Base-by-base conservation (phyloP, 768 basidiomycete species). In the Phlebiopsis flavidoalba region DNA sequence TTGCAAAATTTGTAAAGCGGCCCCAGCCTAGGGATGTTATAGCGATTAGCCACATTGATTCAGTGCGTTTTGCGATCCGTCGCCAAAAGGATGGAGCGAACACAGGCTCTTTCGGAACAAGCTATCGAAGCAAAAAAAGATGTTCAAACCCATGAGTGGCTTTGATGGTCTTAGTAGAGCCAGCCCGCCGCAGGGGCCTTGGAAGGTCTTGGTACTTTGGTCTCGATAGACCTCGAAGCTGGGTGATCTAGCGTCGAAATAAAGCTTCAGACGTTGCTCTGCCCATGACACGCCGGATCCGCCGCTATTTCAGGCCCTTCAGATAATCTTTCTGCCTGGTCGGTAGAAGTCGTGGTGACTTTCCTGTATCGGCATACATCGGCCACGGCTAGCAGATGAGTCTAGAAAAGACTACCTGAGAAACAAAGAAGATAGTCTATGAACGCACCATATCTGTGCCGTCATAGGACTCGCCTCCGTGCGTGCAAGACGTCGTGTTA, bases 281-380 rank as follows among this genome's bases (percentile, higher is more conserved):
- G 12, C n/a, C 36, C 19, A 59, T 46, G 62, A 59, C 24, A 66
- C 21, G 15, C 43, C 31, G 52, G 61, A 63, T 8, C 53, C 26
- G 12, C 55, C 53, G 22, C 37, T 43, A 35, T 65, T 63, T n/a
- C 47, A 33, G 5, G 62, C 24, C 17, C 54, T 22, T 26, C 63
- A 17, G 53, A 65, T 52, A 19, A 63, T 14, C 24, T 65, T 63
- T 8, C 63, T 63, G 35, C 63, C 64, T 60, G 57, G 22, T 57
- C 60, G 6, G 26, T 31, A 3, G 3, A 31, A 31, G 26, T 31
- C 26, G 26, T 6, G 26, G 6, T 31, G 6, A 31, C 26, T 31
- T 31, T 31, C 26, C 26, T 31, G 26, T 6, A 31, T 31, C 26
- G 26, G 26, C 26, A 31, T 31, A 3, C 26, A 31, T 31, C 26